Base-by-base conservation (phyloP, 2,329 filamentous ascomycete genomes). In the Penicillium brasilianum region DNA sequence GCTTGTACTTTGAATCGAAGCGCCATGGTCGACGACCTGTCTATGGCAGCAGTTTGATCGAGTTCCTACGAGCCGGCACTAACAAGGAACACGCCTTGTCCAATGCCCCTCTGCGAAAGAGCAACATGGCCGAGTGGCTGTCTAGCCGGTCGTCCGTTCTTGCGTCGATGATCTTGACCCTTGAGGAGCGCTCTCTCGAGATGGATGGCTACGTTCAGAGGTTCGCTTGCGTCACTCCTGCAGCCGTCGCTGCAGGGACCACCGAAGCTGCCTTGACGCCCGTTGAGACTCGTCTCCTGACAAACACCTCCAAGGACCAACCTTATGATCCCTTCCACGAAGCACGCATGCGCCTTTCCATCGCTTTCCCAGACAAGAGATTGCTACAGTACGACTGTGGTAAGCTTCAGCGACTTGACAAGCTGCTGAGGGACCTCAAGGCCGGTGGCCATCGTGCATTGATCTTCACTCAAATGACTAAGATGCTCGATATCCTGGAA, bases 391-490 rank as follows among this genome's bases (percentile, higher is more conserved):
- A 96, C 75, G 95, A 99, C 77, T 98, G 95, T 72, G 95, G 95
- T 69, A 99, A 99, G 77, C 85, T 99, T 3, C 95, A 99, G 72
- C 88, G 90, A 18, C 85, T 99, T 16, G 95, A 96, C 71, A 89
- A 89, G 62, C 84, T 99, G 1, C 84, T 99, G 14, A 90, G 95
- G 10, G 89, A 90, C 64, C 84, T 99, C 8, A 93, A 98, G 78
- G 87, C 91, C 2, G 93, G 92, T 41, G 93, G 93, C 1, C 95
- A 98, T 72, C 91, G 96, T 8, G 95, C 93, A 10, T 83, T 99
- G 54, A 99, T 99, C 74, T 99, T 99, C 77, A 98, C 96, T 0
- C 95, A 99, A 73, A 99, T 99, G 95, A 98, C 95, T 50, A 97
- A 96, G 76, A 95, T 98, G 49, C 84, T 99, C 18, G 94, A 99